Base-by-base conservation (phyloP, 352 stramenopile genomes). In the Phytophthora palmivora region DNA sequence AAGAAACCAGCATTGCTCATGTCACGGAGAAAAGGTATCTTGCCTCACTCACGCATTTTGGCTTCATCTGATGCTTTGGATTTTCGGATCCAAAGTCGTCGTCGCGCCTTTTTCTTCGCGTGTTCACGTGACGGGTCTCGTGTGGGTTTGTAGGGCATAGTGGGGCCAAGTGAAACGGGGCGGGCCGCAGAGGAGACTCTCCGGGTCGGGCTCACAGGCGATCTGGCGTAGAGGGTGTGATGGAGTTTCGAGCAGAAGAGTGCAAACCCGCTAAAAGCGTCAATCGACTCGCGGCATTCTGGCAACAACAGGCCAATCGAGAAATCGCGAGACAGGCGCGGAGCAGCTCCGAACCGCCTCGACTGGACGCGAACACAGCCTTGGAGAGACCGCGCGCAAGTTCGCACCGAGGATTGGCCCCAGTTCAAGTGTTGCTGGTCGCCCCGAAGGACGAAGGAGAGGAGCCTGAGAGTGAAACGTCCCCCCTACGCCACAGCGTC, bases 261-360 rank as follows among this genome's bases (percentile, higher is more conserved):
- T 70, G 58, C 26, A 19, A 32, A 28, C 39, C 63, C 15, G 30
- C 30, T 7, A 34, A 7, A 34, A 34, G 30, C 30, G 30, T 34
- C 30, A 34, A 34, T 34, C 30, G 30, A 7, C 30, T 34, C 30
- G 30, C 30, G 4, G 18, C 37, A 14, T 75, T 72, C 41, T 69
- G 64, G 58, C 21, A 52, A 8, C 11, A 57, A 21, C 43, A 63
- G 15, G 54, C 48, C 54, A 61, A 48, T 37, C 49, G 63, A 70
- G 37, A 63, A 62, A 33, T 12, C 21, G 44, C 28, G 19, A 56
- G 62, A 72, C 55, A 75, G 63, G 63, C 56, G 50, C 37, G 43
- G n/a, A 72, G 50, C 50, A 62, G 21, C 22, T 63, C 41, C 33
- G 63, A 62, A 53, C 63, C 63, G 38, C 48, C 49, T 48, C 58